Evolutionary conservation across 1,284 basidiomycete genomes (phyloP).

Genomic region (Exobasidium cylindrosporum): DNA sequence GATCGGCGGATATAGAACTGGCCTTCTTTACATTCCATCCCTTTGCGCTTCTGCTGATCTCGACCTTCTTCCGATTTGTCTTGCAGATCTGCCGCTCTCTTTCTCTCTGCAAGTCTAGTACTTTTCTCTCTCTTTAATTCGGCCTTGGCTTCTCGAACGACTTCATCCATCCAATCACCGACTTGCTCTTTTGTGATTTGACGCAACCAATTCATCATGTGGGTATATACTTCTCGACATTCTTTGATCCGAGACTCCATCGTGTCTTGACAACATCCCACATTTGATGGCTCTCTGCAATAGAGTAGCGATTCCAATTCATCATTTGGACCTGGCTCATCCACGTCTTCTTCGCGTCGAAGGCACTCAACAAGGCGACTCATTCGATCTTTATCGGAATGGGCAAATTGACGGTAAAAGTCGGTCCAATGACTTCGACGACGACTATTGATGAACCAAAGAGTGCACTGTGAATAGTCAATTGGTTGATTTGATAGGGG

Average conservation of each 20-base stretch:
- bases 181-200: conserved; percentile 14
- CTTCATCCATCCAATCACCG: conserved; percentile 12
- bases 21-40: background rate
- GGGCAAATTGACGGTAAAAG: conserved; percentile 31
- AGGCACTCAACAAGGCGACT: background rate
- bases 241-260: background rate
- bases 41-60: background rate
- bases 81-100: background rate
- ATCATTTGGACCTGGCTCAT: background rate
- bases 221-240: background rate
- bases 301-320: background rate
- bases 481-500: conserved; percentile 9
- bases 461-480: conserved; percentile 26
- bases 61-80: background rate
- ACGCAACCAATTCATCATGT: conserved; percentile 15
- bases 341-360: background rate
- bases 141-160: conserved; percentile 2
- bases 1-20: background rate
- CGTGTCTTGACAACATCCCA: background rate
- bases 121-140: conserved; percentile 2
- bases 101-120: background rate
- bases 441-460: conserved; percentile 54
- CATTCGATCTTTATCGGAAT: background rate
- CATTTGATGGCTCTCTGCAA: background rate
- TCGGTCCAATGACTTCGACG: conserved; percentile 48